Conservation (phyloP, 2,329 filamentous ascomycete genomes). For the Diaporthe sp. region DNA sequence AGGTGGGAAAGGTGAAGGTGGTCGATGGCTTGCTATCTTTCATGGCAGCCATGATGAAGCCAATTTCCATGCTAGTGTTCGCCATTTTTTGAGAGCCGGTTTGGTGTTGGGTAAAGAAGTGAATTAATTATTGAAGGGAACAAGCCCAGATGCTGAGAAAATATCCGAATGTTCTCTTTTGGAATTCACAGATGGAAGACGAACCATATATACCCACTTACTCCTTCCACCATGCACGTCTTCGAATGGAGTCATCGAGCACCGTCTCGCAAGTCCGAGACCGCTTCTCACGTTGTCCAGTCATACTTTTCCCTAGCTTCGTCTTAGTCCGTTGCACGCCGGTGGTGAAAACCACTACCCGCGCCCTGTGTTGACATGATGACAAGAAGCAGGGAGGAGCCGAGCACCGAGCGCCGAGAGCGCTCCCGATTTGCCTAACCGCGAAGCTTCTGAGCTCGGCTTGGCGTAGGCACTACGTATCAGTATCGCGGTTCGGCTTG, state of each 20-base stretch:
- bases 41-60: constrained; percentile 41
- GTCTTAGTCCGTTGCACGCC: not conserved
- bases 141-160: not conserved
- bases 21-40: constrained; percentile 15
- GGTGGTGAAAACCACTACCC: not conserved
- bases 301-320: not conserved
- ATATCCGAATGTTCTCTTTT: not conserved
- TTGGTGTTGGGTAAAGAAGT: not conserved
- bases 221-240: not conserved
- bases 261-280: constrained; percentile 1
- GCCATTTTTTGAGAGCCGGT: not conserved
- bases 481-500: not conserved
- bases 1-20: not conserved
- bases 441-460: not conserved
- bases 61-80: constrained; percentile 27
- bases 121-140: not conserved
- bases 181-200: not conserved
- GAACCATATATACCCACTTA: not conserved
- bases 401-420: constrained; percentile 22
- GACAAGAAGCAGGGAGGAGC: not conserved
- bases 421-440: not conserved
- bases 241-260: constrained; percentile 22
- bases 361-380: not conserved
- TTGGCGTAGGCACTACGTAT: not conserved
- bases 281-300: not conserved